Evolutionary conservation across 192 early-diverging fungal genomes (phyloP).

Genomic region (Coemansia sp.): DNA sequence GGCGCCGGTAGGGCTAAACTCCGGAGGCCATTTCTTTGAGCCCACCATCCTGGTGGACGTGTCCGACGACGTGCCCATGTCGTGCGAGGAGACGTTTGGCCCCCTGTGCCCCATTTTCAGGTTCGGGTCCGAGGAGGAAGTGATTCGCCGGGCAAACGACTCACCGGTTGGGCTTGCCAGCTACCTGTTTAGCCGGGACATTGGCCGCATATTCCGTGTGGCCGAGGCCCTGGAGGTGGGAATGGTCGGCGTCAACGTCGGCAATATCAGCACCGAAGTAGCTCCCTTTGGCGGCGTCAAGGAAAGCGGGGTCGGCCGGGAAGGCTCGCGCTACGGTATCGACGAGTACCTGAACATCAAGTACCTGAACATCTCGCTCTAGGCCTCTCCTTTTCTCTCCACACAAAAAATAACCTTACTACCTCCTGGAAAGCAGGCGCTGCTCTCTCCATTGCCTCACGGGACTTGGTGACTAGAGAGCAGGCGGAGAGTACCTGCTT

Average conservation of each 20-base stretch:
- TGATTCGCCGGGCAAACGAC: conserved; percentile 67
- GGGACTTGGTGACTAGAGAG: no score
- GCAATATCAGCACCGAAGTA: conserved; percentile 48
- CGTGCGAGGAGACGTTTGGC: conserved; percentile 85
- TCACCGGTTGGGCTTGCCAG: conserved; percentile 71
- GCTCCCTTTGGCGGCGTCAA: conserved; percentile 63
- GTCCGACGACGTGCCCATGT: conserved; percentile 60
- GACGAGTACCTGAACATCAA: conserved; percentile 49
- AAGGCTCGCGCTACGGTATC: conserved; percentile 50
- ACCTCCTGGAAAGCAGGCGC: no score
- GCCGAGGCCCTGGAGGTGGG: conserved; percentile 76
- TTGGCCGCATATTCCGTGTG: conserved; percentile 71
- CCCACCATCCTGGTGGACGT: conserved; percentile 77
- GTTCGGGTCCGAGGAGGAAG: conserved; percentile 77
- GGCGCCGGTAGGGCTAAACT: conserved; percentile 1
- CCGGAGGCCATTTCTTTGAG: conserved; percentile 71
- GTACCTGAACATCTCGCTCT: conserved; percentile 25
- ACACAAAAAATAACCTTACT: no score
- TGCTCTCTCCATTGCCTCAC: no score
- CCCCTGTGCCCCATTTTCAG: conserved; percentile 74
- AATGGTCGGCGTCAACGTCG: conserved; percentile 87
- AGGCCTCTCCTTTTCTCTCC: no score
- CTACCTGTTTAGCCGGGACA: conserved; percentile 76
- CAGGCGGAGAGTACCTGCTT: no score
- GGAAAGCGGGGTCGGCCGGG: conserved; percentile 54